Percentiles rank a stretch among this genome's conserved stretches.
phyloP scores from a whole-genome alignment of 441 rosid genomes.

The Capsella rubella region DNA sequence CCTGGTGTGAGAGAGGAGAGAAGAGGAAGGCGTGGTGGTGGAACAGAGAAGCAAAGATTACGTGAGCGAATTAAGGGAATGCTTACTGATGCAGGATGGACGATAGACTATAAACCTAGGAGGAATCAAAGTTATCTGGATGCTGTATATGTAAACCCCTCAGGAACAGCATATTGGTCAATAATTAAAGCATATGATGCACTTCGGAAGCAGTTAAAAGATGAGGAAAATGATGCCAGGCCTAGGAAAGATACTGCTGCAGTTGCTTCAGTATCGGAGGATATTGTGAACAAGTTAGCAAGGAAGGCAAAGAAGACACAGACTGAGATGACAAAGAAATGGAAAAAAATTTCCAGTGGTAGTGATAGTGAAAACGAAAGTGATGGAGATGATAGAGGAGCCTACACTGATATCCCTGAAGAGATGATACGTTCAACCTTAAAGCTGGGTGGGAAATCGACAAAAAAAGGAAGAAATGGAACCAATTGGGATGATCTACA shows the following conservation, averaged over 20 bases:
- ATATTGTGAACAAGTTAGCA: slow-evolving; percentile 81
- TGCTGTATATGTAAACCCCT: slow-evolving; percentile 93
- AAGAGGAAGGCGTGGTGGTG: slow-evolving; percentile 79
- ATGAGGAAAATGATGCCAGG: slow-evolving; percentile 63
- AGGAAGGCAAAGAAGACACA: slow-evolving; percentile 85
- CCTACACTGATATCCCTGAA: slow-evolving; percentile 68
- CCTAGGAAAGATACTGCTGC: slow-evolving; percentile 56
- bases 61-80: slow-evolving; percentile 90
- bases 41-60: slow-evolving; percentile 96
- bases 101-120: slow-evolving; percentile 94
- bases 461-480: slow-evolving; percentile 54
- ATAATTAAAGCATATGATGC: slow-evolving; percentile 98
- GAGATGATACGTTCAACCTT: slow-evolving; percentile 74
- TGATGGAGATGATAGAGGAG: slow-evolving; percentile 65
- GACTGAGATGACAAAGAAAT: slow-evolving; percentile 75
- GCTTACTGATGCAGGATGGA: slow-evolving; percentile 96
- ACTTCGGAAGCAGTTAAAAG: slow-evolving; percentile 76
- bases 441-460: slow-evolving; percentile 63
- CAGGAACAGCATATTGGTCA: slow-evolving; percentile 97
- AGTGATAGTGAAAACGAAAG: slow-evolving; percentile 58
- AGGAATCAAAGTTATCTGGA: slow-evolving; percentile 93
- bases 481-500: slow-evolving; percentile 44
- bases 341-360: slow-evolving; percentile 56
- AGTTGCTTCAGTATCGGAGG: slow-evolving; percentile 74
- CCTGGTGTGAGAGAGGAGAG: slow-evolving; percentile 57